Conservation (phyloP, 2,329 filamentous ascomycete species). For the Blumeria graminis region DNA sequence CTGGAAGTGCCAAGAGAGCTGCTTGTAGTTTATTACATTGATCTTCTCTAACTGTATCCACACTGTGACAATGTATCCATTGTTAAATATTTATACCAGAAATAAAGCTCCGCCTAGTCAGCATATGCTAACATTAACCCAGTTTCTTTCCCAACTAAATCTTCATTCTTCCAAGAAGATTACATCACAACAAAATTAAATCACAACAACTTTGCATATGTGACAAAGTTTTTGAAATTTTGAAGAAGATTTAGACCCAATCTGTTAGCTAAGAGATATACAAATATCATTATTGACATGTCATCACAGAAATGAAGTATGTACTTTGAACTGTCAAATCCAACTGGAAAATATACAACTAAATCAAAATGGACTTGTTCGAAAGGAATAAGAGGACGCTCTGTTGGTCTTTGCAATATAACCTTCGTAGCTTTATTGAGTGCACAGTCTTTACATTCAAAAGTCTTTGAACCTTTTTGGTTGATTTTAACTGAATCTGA, state of each 20-base stretch:
- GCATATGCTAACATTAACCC: no score
- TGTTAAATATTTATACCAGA: no score
- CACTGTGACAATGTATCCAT: no score
- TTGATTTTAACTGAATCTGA: not conserved
- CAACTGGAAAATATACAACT: not conserved
- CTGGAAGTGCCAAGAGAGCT: no score
- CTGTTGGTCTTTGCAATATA: not conserved
- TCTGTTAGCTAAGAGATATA: not conserved
- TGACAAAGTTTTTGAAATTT: not conserved
- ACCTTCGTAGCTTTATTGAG: not conserved
- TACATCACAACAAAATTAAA: no score
- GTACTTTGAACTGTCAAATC: not conserved
- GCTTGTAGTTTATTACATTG: no score
- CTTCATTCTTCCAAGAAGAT: no score
- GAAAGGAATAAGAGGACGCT: not conserved
- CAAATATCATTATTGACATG: not conserved
- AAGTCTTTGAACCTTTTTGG: not conserved
- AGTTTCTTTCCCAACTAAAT: no score
- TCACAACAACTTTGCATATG: no score
- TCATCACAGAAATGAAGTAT: not conserved
- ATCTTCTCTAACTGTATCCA: no score
- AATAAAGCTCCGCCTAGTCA: no score
- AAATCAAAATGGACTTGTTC: slow-evolving; percentile 1
- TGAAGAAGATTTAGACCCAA: not conserved
- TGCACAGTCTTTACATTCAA: slow-evolving; percentile 1